Conservation (phyloP, 2,329 filamentous ascomycete genomes). For the Sporothrix brasiliensis region DNA sequence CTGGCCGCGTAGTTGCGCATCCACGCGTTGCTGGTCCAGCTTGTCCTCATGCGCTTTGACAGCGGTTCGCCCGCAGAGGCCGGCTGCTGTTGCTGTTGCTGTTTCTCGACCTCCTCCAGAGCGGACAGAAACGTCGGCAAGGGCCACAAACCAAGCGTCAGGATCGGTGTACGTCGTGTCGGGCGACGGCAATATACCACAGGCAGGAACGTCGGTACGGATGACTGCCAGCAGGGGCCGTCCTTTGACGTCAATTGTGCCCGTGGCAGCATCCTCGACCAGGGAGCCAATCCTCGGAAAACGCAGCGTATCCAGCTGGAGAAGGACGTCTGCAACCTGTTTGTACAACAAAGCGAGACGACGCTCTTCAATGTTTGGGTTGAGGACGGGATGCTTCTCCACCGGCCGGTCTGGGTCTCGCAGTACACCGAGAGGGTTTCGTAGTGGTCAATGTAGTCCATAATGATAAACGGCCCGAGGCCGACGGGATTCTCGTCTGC, state of each 20-base stretch:
- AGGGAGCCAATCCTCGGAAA: slow-evolving; percentile 14
- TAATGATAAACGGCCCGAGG: slow-evolving; percentile 46
- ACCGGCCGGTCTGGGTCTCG: background rate
- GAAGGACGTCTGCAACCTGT: background rate
- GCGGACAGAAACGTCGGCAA: slow-evolving; percentile 46
- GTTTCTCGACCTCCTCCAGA: slow-evolving; percentile 37
- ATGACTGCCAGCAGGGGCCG: background rate
- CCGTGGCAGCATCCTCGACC: background rate
- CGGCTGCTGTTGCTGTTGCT: background rate
- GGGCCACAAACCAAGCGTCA: slow-evolving; percentile 45
- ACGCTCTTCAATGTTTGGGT: background rate
- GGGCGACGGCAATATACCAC: background rate
- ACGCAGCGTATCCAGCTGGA: background rate
- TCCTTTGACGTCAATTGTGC: background rate
- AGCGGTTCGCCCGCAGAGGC: background rate
- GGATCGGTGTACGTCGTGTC: slow-evolving; percentile 34
- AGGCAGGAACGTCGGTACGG: background rate
- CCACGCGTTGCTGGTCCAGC: slow-evolving; percentile 39
- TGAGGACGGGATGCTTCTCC: background rate
- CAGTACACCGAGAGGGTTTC: slow-evolving; percentile 2
- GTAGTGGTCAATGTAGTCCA: slow-evolving; percentile 39
- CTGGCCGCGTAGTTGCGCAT: slow-evolving; percentile 39
- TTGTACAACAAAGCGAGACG: background rate
- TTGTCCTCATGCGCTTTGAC: slow-evolving; percentile 39
- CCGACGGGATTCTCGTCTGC: slow-evolving; percentile 42